Conservation (phyloP, 306 rosid species). For the Fragaria ananassa region DNA sequence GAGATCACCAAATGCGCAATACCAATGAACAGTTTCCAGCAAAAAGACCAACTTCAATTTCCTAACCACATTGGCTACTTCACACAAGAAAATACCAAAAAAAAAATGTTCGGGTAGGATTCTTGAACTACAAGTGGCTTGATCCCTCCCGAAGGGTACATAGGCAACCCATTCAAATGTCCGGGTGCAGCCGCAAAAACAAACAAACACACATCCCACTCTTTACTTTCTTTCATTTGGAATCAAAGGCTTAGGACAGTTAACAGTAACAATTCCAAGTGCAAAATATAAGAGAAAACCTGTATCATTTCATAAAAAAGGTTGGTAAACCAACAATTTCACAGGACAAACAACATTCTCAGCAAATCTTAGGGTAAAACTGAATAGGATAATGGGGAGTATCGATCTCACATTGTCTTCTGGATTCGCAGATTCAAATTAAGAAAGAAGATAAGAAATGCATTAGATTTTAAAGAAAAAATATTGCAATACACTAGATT, state of each 20-base stretch:
- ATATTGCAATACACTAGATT: conserved; percentile 15
- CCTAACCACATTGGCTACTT: too few species aligned
- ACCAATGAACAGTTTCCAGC: too few species aligned
- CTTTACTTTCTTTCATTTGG: too few species aligned
- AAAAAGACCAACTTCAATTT: too few species aligned
- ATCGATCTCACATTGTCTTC: not conserved
- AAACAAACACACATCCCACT: too few species aligned
- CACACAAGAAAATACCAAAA: too few species aligned
- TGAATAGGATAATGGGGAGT: not conserved
- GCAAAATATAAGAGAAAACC: not conserved
- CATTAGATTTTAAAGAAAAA: not conserved
- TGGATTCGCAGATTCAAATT: not conserved
- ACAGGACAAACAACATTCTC: not conserved
- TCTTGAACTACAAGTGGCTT: too few species aligned
- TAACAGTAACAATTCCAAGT: not conserved
- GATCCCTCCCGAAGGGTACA: too few species aligned
- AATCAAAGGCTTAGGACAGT: not conserved
- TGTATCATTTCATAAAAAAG: not conserved
- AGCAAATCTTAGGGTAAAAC: not conserved
- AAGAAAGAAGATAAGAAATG: not conserved
- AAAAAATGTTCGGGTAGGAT: too few species aligned
- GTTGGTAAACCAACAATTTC: not conserved
- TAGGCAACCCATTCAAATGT: too few species aligned
- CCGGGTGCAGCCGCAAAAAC: too few species aligned
- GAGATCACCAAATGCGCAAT: too few species aligned